These are phyloP conservation scores for Arachnomyces sp. DNA, from an alignment of 2,329 filamentous ascomycete genomes.

Conservation along the genomic window DNA sequence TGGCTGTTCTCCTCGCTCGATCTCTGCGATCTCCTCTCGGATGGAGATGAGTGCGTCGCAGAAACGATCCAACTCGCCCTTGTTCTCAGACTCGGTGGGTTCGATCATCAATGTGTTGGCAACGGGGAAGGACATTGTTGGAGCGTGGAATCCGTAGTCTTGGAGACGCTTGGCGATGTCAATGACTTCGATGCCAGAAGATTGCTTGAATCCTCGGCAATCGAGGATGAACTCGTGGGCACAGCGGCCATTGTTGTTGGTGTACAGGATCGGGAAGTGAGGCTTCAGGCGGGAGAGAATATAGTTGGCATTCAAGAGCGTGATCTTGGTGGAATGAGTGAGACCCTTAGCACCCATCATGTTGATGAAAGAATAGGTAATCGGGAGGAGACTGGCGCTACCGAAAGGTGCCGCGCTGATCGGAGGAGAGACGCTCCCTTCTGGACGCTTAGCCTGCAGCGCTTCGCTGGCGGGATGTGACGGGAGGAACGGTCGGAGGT, in stretches of 20 bases:
- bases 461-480: constrained; percentile 55
- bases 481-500: constrained; percentile 70
- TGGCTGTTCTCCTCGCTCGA: constrained; percentile 73
- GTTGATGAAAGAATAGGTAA: constrained; percentile 91
- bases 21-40: constrained; percentile 70
- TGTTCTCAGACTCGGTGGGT: constrained; percentile 88
- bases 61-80: constrained; percentile 88
- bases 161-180: constrained; percentile 95
- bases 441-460: constrained; percentile 30
- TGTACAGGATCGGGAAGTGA: constrained; percentile 89
- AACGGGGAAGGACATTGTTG: constrained; percentile 95
- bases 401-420: constrained; percentile 80
- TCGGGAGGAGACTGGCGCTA: constrained; percentile 84
- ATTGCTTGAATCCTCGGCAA: constrained; percentile 73
- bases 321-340: constrained; percentile 82
- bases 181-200: constrained; percentile 78
- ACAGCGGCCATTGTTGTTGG: constrained; percentile 77
- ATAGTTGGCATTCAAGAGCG: constrained; percentile 95
- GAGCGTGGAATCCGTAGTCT: constrained; percentile 95
- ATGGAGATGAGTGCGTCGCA: constrained; percentile 84
- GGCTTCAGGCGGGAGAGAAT: constrained; percentile 78
- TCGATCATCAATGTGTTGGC: constrained; percentile 97
- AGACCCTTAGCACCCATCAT: constrained; percentile 83
- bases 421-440: constrained; percentile 42
- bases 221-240: constrained; percentile 98